Evolutionary conservation across 805 yeast genomes (phyloP).

Genomic region (Tetrapisispora phaffii): DNA sequence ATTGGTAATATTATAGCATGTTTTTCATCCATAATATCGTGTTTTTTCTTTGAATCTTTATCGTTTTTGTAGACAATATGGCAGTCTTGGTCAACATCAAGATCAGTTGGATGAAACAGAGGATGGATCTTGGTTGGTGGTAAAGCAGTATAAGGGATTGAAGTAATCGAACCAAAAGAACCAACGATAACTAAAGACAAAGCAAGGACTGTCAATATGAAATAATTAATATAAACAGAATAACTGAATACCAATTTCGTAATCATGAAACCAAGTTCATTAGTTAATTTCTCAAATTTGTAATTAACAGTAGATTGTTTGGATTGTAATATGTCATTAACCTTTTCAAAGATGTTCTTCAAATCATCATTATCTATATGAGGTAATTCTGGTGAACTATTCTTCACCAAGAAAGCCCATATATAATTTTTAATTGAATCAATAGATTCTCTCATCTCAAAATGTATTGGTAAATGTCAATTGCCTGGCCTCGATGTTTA

Average conservation of each 20-base stretch:
- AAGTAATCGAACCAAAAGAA: slow-evolving; percentile 27
- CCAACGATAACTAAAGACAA: slow-evolving; percentile 29
- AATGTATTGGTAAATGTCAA: not conserved
- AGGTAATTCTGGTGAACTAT: not conserved
- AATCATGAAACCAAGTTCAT: not conserved
- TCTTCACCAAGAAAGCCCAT: not conserved
- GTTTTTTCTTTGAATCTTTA: slow-evolving; percentile 5
- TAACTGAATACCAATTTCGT: not conserved
- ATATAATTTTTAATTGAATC: not conserved
- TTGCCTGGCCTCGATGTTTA: no score
- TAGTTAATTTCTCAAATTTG: not conserved
- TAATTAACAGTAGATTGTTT: not conserved
- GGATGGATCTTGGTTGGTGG: slow-evolving; percentile 32
- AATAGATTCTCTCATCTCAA: not conserved
- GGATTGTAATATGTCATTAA: not conserved
- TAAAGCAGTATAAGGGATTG: slow-evolving; percentile 23
- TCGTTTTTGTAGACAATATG: slow-evolving; percentile 13
- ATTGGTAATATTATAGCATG: slow-evolving; percentile 38
- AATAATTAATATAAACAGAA: not conserved
- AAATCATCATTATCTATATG: not conserved
- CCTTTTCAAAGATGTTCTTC: slow-evolving; percentile 1
- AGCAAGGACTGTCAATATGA: slow-evolving; percentile 12
- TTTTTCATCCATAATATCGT: slow-evolving; percentile 13
- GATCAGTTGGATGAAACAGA: slow-evolving; percentile 35
- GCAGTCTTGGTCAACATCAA: slow-evolving; percentile 21